These are phyloP conservation scores for Yamadazyma trypodendri DNA, from an alignment of 1,139 yeast species.

Conservation along the genomic window DNA sequence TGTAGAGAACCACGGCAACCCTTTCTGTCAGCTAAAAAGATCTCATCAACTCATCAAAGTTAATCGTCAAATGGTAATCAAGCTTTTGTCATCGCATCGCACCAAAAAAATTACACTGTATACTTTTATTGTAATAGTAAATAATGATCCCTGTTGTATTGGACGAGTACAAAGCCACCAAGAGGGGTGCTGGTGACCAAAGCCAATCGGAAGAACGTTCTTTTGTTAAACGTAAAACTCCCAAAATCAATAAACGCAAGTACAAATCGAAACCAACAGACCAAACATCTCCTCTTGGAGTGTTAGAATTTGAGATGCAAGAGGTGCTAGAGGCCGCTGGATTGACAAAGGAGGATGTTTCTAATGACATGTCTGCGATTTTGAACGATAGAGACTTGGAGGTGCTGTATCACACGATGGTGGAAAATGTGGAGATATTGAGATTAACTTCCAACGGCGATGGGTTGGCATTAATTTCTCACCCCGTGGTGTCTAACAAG, in stretches of 20 bases:
- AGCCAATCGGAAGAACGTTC: constrained; percentile 2
- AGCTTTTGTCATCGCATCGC: no score
- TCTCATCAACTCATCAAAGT: no score
- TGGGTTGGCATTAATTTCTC: constrained; percentile 62
- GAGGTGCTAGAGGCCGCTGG: constrained; percentile 48
- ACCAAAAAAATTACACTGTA: neutral
- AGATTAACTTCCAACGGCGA: constrained; percentile 77
- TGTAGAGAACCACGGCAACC: no score
- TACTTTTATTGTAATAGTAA: constrained; percentile 1
- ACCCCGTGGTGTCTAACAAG: constrained; percentile 47
- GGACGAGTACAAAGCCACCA: constrained; percentile 1
- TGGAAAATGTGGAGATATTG: constrained; percentile 55
- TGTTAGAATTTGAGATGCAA: constrained; percentile 70
- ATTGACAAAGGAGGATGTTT: constrained; percentile 46
- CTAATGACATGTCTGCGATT: constrained; percentile 64
- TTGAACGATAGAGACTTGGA: constrained; percentile 57
- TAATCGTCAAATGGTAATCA: no score
- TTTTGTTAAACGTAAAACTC: constrained; percentile 12
- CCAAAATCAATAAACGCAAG: constrained; percentile 27
- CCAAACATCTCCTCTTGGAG: constrained; percentile 79
- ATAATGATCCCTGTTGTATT: constrained; percentile 7
- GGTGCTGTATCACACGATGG: constrained; percentile 58
- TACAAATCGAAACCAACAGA: constrained; percentile 67
- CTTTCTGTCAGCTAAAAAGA: no score
- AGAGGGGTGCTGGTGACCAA: constrained; percentile 7